Percentiles rank a stretch among this genome's conserved stretches.
Evolutionary conservation across 257 asterid genomes (phyloP).

Genomic region (Solanum paucissectum): DNA sequence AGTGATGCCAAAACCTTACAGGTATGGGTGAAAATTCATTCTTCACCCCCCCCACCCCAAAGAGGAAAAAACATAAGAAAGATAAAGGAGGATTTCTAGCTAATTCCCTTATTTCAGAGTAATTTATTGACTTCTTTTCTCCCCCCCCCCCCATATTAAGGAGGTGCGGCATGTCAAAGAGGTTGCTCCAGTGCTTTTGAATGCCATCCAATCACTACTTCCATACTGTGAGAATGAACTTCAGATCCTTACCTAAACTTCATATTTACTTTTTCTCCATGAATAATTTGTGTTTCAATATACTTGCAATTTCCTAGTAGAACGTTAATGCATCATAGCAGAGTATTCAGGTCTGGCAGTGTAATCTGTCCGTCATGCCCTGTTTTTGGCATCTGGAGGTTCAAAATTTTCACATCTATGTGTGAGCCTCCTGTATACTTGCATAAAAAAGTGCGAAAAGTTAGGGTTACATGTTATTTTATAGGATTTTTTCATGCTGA

Average conservation of each 20-base stretch:
- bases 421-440: background rate
- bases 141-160: conserved; percentile 16
- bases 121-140: background rate
- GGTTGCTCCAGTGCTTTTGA: conserved; percentile 76
- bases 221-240: conserved; percentile 63
- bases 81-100: background rate
- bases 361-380: background rate
- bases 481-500: background rate
- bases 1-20: conserved; percentile 68
- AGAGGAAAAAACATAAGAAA: background rate
- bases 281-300: background rate
- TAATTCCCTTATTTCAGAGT: background rate
- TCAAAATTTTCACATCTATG: background rate
- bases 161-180: conserved; percentile 90
- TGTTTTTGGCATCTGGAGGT: background rate
- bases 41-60: background rate
- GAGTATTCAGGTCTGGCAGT: background rate
- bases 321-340: background rate
- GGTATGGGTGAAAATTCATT: conserved; percentile 23
- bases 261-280: background rate
- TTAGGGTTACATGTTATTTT: background rate
- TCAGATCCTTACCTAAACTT: background rate
- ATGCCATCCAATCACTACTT: conserved; percentile 67
- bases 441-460: background rate
- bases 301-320: background rate